Base-by-base conservation (phyloP, 106 monocot genomes). In the Dioscorea zingiberensis region DNA sequence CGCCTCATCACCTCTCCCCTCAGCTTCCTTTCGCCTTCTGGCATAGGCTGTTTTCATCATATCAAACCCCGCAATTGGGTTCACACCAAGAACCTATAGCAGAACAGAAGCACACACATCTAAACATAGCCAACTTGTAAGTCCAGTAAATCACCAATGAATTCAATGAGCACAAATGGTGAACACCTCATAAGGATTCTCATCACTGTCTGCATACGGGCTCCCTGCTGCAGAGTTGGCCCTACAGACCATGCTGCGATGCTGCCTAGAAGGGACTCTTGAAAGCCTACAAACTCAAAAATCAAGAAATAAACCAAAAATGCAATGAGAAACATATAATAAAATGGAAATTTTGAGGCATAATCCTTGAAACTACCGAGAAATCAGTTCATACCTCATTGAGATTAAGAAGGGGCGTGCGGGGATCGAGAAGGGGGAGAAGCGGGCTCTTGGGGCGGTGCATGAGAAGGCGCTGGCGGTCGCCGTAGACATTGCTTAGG, bases 131-230 rank as follows among this genome's bases (percentile, higher is more conserved):
- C 38, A 38, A 6, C 38, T 38, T 38, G 4, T 30, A 3, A 2
- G 30, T 30, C 30, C 30, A 30, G 7, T 30, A 7, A 30, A 30
- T 30, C 2, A 30, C 7, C 38, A 38, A 38, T 38, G 38, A 38
- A 38, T 38, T 38, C 38, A 38, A 10, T 8, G 12, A 19, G 16
- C 23, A 70, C 9, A 47, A 23, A 38, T 6, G 4, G 45, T 17
- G 9, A 27, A 48, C 53, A 91, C 94, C 83, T 85, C 85, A 62
- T 95, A 95, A 13, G 94, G 94, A 60, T 91, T 91, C 16, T 90
- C 90, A 48, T 91, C 87, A 65, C 59, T 66, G 26, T 68, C 58
- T 17, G 71, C 60, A 27, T 78, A 54, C 29, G 87, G 73, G 45
- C 70, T 85, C 58, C 85, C 91, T 13, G 94, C 78, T 55, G 85